Evolutionary conservation across 805 yeast genomes (phyloP), one percentile per base, ranked within the genome.

Genomic region (Candida nemodendra): DNA sequence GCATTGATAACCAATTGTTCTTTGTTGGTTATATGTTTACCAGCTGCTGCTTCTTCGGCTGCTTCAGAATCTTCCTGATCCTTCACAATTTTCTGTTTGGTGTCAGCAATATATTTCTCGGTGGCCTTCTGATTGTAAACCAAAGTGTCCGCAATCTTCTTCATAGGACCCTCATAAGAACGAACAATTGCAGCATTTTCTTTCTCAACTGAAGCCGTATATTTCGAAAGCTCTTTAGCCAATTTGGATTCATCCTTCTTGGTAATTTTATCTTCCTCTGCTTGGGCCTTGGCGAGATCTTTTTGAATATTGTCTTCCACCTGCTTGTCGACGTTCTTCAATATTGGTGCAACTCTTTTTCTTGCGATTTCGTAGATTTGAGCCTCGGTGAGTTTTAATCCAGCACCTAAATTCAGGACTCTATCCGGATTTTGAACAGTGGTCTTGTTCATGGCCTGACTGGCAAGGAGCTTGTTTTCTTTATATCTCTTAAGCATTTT

Each of bases 361-460:
- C 73, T 71, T 16, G 81, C 81, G 51, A 76, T 71, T 34, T 67
- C 81, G 48, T 74, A 64, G 44, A 76, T 68, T 55, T 76, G 78
- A 38, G 69, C 71, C 48, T 76, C 78, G 31, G 81, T 71, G 65
- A 76, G 64, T 32, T 54, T 64, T 54, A 76, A 65, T 14, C 81
- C 81, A 30, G 73, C 69, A 38, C 82, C 82, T 44, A 76, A 61
- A 47, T 73, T 71, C 45, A 76, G 57, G 17, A 68, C 56, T 56
- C 72, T 66, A 45, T 71, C 68, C 2, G 77, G 75, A 50, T 74
- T 76, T 40, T 69, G 73, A 42, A 75, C 61, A 26, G 54, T 51
- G 29, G 56, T 60, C 25, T 66, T 66, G 29, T 70, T 59, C 49
- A 70, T 61, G 7, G 79, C 68, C 34, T 66, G 66, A 36, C 61